Evolutionary conservation across 2,329 filamentous ascomycete species (phyloP), one percentile per base, ranked within the genome.

Genomic region (Byssochlamys sp.): DNA sequence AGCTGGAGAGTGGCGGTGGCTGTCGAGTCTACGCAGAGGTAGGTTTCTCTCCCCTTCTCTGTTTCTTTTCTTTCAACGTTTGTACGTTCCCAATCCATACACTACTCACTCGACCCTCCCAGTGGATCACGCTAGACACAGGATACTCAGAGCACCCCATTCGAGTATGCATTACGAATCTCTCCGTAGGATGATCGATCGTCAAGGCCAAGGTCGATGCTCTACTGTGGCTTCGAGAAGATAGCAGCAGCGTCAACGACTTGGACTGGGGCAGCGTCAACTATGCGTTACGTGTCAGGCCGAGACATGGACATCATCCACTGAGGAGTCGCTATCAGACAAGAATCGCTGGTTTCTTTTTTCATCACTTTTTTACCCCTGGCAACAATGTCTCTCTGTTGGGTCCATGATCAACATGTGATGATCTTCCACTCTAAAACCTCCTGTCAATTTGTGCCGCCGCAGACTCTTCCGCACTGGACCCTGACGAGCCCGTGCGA

Each of bases 121-220:
- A 7, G 39, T 45, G 39, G 39, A 45, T 45, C n/a, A 24, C 24
- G 25, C 24, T 51, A 9, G 49, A n/a, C 3, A n/a, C 19, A 26
- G 24, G 25, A 51, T 19, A 4, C 14, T 26, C 49, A 27, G 19
- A 51, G 49, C 10, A 28, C 49, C 24, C n/a, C 49, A 51, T 51
- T 28, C 49, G 26, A 51, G 49, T 12, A 51, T 51, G 49, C 49
- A 51, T 51, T 26, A 51, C 49, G 49, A 51, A 26, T 51, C 49
- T 27, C 25, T 28, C 25, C 3, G 4, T 19, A 14, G 31, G 51
- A 56, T 24, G 53, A 55, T 39, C 53, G 31, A 10, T 31, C 31
- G 19, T 19, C 19, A 19, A 56, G 59, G 54, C 57, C 9, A 55
- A 45, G 29, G 28, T 53, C 49, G 49, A 51, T 51, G 24, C 27